Base-by-base conservation (phyloP, 495 filamentous ascomycete genomes). In the Penicillium herquei region DNA sequence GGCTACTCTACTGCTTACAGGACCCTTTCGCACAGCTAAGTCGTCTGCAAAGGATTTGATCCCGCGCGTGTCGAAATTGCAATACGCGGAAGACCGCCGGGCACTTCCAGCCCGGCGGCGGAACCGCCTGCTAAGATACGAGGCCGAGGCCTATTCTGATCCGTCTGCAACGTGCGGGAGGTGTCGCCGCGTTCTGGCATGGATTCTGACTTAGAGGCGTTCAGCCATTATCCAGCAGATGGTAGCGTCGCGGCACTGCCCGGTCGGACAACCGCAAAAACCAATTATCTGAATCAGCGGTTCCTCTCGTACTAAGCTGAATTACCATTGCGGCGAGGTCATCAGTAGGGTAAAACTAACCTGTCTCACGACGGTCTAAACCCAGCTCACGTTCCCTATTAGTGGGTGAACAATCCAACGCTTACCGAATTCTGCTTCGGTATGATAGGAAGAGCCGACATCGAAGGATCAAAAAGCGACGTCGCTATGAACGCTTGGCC, bases 291-390 rank as follows among this genome's bases (percentile, higher is more conserved):
- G 79, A 86, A 84, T 84, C 70, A 80, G 76, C 77, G 75, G 80
- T 85, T 86, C 78, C 80, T 84, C 80, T 84, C 82, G 78, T 84
- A 85, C 79, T 85, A 83, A 85, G 78, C 79, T 81, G 70, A 83
- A 84, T 84, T 85, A 85, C 81, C 76, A 75, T 86, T 84, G 75
- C 77, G 80, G 74, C 69, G 71, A 72, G n/a, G n/a, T n/a, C n/a
- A n/a, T n/a, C n/a, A n/a, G n/a, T n/a, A n/a, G n/a, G n/a, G n/a
- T n/a, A n/a, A n/a, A n/a, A n/a, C n/a, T n/a, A n/a, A n/a, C n/a
- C n/a, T n/a, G n/a, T n/a, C n/a, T n/a, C n/a, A n/a, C n/a, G n/a
- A n/a, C n/a, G n/a, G n/a, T n/a, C n/a, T n/a, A n/a, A n/a, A n/a
- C n/a, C n/a, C n/a, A n/a, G n/a, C n/a, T n/a, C n/a, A n/a, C n/a